Evolutionary conservation across 805 yeast genomes (phyloP).

Genomic region (Blastobotrys terrestris): DNA sequence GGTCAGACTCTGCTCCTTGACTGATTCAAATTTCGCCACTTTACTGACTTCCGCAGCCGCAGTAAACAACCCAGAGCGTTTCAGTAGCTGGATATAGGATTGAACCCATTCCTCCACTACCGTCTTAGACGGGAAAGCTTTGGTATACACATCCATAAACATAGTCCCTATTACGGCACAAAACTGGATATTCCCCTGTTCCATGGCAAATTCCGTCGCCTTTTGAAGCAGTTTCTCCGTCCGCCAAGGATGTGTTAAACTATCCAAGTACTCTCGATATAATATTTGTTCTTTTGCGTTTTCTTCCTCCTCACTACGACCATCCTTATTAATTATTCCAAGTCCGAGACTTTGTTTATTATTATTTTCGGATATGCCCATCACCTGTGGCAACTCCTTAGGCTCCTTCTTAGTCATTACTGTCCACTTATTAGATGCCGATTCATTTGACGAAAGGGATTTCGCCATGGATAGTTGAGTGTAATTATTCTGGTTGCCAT

Average conservation of each 20-base stretch:
- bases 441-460: neutral
- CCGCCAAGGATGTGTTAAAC: slow-evolving; percentile 47
- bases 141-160: slow-evolving; percentile 40
- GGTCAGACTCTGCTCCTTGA: slow-evolving; percentile 25
- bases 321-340: neutral
- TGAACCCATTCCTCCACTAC: slow-evolving; percentile 49
- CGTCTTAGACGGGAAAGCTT: slow-evolving; percentile 25
- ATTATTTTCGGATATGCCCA: too few species aligned
- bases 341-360: neutral
- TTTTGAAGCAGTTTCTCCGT: slow-evolving; percentile 44
- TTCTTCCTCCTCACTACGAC: neutral
- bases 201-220: slow-evolving; percentile 48
- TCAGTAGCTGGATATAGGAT: slow-evolving; percentile 49
- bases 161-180: slow-evolving; percentile 52
- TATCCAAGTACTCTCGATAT: slow-evolving; percentile 9
- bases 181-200: slow-evolving; percentile 60
- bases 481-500: neutral
- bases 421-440: neutral
- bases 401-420: neutral
- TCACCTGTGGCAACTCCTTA: neutral
- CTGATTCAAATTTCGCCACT: slow-evolving; percentile 30
- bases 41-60: slow-evolving; percentile 54
- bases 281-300: neutral
- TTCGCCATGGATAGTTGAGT: neutral
- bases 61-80: slow-evolving; percentile 45